These are phyloP conservation scores for Zoysia matrella DNA, from an alignment of 202 grass and related monocot species.

Conservation along the genomic window DNA sequence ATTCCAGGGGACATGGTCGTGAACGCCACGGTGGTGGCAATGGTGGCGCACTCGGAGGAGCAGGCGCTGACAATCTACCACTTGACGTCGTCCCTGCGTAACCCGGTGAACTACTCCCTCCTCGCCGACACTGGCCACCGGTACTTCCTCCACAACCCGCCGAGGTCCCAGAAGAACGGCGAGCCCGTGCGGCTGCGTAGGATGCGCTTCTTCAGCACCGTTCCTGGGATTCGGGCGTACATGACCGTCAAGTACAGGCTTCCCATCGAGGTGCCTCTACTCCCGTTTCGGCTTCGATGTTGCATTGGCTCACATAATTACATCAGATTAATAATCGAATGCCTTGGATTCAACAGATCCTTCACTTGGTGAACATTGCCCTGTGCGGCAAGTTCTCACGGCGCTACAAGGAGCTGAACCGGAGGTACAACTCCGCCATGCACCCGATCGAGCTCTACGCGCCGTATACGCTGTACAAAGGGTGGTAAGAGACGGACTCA, in stretches of 20 bases:
- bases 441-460: conserved; percentile 44
- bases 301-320: neutral
- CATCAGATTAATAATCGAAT: neutral
- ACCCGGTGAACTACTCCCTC: conserved; percentile 30
- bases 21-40: conserved; percentile 55
- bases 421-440: conserved; percentile 41
- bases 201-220: conserved; percentile 50
- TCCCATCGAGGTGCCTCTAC: conserved; percentile 51
- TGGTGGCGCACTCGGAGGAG: conserved; percentile 46
- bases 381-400: conserved; percentile 21
- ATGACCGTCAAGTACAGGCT: conserved; percentile 62
- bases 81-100: conserved; percentile 48
- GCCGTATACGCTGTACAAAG: conserved; percentile 52
- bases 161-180: conserved; percentile 34
- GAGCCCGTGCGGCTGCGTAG: conserved; percentile 20
- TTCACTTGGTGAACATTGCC: conserved; percentile 27
- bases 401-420: conserved; percentile 26
- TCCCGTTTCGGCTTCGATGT: neutral
- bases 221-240: conserved; percentile 18
- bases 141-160: conserved; percentile 47
- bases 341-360: neutral
- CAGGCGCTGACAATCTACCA: conserved; percentile 53
- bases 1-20: conserved; percentile 68
- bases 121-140: neutral
- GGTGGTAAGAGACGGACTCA: conserved; percentile 30